Conservation (phyloP, 805 yeast genomes). For the Cyberlindnera petersonii region DNA sequence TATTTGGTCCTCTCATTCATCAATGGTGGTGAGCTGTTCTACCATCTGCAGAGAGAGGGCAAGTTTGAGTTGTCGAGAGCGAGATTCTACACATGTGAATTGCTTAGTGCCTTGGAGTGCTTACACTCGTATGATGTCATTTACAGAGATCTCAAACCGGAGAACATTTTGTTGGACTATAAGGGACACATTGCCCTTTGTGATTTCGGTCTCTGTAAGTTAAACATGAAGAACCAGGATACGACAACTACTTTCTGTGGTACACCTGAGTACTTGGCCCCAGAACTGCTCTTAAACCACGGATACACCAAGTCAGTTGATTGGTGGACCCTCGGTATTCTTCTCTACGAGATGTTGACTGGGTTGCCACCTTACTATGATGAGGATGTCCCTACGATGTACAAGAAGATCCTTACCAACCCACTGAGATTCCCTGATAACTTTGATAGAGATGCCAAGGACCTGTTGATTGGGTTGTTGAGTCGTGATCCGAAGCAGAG, state of each 20-base stretch:
- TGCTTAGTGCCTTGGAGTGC: slow-evolving; percentile 88
- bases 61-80: slow-evolving; percentile 85
- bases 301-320: slow-evolving; percentile 96
- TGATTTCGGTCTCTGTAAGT: slow-evolving; percentile 94
- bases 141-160: slow-evolving; percentile 94
- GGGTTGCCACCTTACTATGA: slow-evolving; percentile 97
- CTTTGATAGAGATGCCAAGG: slow-evolving; percentile 82
- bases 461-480: slow-evolving; percentile 66
- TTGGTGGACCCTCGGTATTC: slow-evolving; percentile 97
- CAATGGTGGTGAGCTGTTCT: slow-evolving; percentile 95
- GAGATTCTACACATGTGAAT: slow-evolving; percentile 90
- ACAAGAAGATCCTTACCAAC: slow-evolving; percentile 85
- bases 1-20: slow-evolving; percentile 89
- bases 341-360: slow-evolving; percentile 92
- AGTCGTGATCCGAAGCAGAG: slow-evolving; percentile 83
- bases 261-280: slow-evolving; percentile 96
- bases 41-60: slow-evolving; percentile 89
- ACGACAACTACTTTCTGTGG: slow-evolving; percentile 94
- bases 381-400: slow-evolving; percentile 90
- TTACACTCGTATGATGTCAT: slow-evolving; percentile 88
- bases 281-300: slow-evolving; percentile 84
- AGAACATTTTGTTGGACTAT: slow-evolving; percentile 87
- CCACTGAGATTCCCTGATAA: slow-evolving; percentile 86
- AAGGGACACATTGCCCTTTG: slow-evolving; percentile 98
- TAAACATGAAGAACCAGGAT: slow-evolving; percentile 88